Evolutionary conservation across 2,329 filamentous ascomycete genomes (phyloP), one percentile per base, ranked within the genome.

Genomic region (Leptographium lundbergii): DNA sequence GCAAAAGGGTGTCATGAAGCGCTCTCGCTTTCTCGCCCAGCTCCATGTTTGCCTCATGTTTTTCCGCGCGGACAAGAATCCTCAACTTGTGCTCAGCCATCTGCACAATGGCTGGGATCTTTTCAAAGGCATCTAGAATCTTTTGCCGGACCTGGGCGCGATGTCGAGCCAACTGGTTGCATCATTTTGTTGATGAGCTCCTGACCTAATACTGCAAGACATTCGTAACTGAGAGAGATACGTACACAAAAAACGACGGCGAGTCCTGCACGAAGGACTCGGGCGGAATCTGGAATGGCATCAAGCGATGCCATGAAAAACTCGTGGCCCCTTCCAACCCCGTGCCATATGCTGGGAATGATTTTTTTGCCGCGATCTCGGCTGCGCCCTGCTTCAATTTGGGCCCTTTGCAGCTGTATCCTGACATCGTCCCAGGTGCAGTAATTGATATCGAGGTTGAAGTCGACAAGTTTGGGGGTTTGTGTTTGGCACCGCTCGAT

Each of bases 371-470:
- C 22, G 39, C 25, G 54, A 9, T 27, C 25, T 5, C 22, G 6
- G 17, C 39, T 47, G 1, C 57, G n/a, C n/a, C n/a, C n/a, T n/a
- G n/a, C n/a, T n/a, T n/a, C n/a, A n/a, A n/a, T n/a, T n/a, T n/a
- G n/a, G n/a, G n/a, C n/a, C n/a, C n/a, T n/a, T n/a, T n/a, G n/a
- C n/a, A n/a, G n/a, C n/a, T n/a, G n/a, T n/a, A n/a, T n/a, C n/a
- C n/a, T n/a, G 6, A 63, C 61, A n/a, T 62, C 22, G 0, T 63
- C 59, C 62, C 62, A 63, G 5, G 50, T 59, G 47, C 62, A 63
- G 29, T 59, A n/a, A 9, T 29, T 39, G 29, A 61, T n/a, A 25
- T 62, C 50, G 24, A 60, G 60, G 11, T 60, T 53, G 9, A 61
- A 60, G 42, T 62, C 59, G 32, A 60, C 54, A 14, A 60, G 56